Evolutionary conservation across 768 basidiomycete species (phyloP).

Genomic region (Auriculariales sp.): DNA sequence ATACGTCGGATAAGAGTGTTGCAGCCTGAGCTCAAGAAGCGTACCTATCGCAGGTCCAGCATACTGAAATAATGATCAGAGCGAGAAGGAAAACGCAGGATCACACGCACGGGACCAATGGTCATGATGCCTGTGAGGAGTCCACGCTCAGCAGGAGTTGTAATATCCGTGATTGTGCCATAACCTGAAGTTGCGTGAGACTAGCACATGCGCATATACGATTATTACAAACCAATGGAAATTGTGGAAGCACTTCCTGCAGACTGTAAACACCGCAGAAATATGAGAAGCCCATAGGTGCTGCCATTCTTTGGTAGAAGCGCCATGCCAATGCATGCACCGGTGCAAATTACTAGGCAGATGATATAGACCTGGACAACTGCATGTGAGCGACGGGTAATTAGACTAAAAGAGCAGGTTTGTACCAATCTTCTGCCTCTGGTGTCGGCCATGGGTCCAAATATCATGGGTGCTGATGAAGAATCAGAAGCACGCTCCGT

Average conservation of each 20-base stretch:
- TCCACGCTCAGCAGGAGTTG: conserved; percentile 57
- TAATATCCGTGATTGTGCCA: conserved; percentile 69
- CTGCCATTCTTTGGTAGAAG: conserved; percentile 35
- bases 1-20: not conserved
- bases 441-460: conserved; percentile 57
- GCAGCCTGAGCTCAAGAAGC: conserved; percentile 14
- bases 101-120: conserved; percentile 39
- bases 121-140: conserved; percentile 56
- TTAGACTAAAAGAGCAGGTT: not conserved
- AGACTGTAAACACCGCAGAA: conserved; percentile 70
- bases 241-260: conserved; percentile 68
- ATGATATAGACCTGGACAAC: conserved; percentile 23
- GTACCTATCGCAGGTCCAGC: conserved; percentile 6
- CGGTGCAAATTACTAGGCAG: conserved; percentile 46
- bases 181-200: too few species aligned
- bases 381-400: not conserved
- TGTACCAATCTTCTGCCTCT: conserved; percentile 44
- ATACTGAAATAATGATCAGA: too few species aligned
- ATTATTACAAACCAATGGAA: conserved; percentile 20
- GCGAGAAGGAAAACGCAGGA: too few species aligned
- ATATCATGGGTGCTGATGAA: conserved; percentile 31
- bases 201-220: not conserved
- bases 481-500: not conserved
- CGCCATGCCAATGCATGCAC: conserved; percentile 51
- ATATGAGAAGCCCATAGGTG: conserved; percentile 64